Evolutionary conservation across 2,329 filamentous ascomycete species (phyloP), one percentile per base, ranked within the genome.

Genomic region (Lachnellula occidentalis): DNA sequence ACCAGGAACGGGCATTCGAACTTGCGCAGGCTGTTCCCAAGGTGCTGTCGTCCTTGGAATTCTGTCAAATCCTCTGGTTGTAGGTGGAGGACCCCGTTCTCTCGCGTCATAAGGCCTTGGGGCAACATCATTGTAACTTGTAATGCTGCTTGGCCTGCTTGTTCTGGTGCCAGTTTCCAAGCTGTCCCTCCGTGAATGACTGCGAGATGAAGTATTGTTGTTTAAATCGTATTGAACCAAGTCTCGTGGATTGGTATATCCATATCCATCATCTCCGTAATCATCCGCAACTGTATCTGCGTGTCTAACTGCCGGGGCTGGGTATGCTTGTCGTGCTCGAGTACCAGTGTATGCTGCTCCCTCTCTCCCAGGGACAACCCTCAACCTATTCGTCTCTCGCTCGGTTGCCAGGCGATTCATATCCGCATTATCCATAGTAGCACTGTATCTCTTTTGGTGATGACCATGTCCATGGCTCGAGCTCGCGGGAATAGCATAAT

Each of bases 41-140:
- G 72, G 9, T 12, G 27, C 27, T 31, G 27, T 65, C 15, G 69
- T 70, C 52, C 15, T 63, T 64, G 61, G 80, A 59, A 88, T 80
- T 70, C 82, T 87, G 62, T 90, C 87, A 59, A 90, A 82, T 0
- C 85, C 87, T 61, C 86, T 77, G 3, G 83, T 88, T 5, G 84
- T 81, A 4, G 85, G 85, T 9, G 88, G 87, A 2, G 86, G 87
- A 0, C 79, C 64, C 17, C 66, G 55, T 36, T 69, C 66, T 34
- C 78, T 69, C 22, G 71, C 65, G 42, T 78, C 76, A 55, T 74
- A 72, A 24, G 65, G 55, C 45, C 66, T 58, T 27, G 64, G 61
- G 27, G 58, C 51, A 45, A 66, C 41, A 34, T 70, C 68, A 36
- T 50, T 49, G 43, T 66, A 69, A 14, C 63, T 56, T 4, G 56